phyloP scores from a whole-genome alignment of 768 basidiomycete species.

The Leccinum broughii region DNA sequence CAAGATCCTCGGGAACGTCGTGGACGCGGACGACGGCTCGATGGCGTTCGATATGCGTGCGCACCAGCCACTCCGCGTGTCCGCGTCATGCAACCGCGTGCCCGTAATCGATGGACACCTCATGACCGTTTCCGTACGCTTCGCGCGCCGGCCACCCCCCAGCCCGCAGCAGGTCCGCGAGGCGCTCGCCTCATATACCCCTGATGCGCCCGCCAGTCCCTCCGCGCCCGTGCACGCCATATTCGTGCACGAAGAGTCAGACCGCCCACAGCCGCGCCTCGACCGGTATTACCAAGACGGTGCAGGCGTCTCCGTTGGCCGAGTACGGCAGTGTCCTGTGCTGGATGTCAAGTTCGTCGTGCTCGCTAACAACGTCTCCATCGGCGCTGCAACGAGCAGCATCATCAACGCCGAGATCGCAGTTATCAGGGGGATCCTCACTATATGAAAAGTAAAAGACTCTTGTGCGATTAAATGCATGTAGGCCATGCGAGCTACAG shows the following conservation, averaged over 20 bases:
- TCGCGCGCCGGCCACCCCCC: slow-evolving; percentile 76
- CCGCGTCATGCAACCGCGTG: slow-evolving; percentile 92
- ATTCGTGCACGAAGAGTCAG: slow-evolving; percentile 88
- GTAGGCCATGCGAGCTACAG: slow-evolving; percentile 2
- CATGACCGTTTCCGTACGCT: slow-evolving; percentile 85
- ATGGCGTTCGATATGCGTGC: slow-evolving; percentile 85
- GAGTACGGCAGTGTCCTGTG: slow-evolving; percentile 88
- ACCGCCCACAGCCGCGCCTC: slow-evolving; percentile 91
- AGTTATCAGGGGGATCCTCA: slow-evolving; percentile 67
- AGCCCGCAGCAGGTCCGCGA: slow-evolving; percentile 85
- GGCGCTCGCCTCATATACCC: slow-evolving; percentile 71
- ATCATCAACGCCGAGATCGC: slow-evolving; percentile 98
- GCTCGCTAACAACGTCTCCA: slow-evolving; percentile 88
- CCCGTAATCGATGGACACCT: slow-evolving; percentile 96
- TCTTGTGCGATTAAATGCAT: slow-evolving; percentile 6
- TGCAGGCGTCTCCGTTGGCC: slow-evolving; percentile 86
- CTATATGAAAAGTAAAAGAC: not conserved
- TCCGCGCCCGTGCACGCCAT: slow-evolving; percentile 84
- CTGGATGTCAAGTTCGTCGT: slow-evolving; percentile 96
- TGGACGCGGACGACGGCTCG: slow-evolving; percentile 51
- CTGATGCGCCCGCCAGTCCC: slow-evolving; percentile 79
- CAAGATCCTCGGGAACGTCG: slow-evolving; percentile 91
- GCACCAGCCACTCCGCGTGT: slow-evolving; percentile 78
- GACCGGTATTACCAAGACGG: slow-evolving; percentile 91
- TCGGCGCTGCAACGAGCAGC: slow-evolving; percentile 95